These are phyloP conservation scores for Fusarium chuoi DNA, from an alignment of 2,329 filamentous ascomycete species.

Conservation along the genomic window DNA sequence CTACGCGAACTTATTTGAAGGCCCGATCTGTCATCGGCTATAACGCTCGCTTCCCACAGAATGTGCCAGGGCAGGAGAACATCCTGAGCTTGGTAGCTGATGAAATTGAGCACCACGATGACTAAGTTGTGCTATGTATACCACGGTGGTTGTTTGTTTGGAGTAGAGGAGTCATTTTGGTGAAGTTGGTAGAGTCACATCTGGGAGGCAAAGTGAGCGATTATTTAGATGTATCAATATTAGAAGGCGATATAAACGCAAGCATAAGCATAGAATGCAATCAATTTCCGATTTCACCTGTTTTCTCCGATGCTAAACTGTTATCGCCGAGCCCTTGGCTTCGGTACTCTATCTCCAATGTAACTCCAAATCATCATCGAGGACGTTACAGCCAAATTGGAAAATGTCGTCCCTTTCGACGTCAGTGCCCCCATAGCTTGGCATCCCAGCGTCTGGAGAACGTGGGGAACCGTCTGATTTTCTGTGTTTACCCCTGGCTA, in stretches of 20 bases:
- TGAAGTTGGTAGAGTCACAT: neutral
- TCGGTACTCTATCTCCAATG: constrained; percentile 1
- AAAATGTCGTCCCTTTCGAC: neutral
- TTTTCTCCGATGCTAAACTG: neutral
- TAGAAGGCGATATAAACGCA: neutral
- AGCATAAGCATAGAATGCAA: neutral
- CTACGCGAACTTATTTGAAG: constrained; percentile 59
- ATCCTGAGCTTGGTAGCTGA: constrained; percentile 14
- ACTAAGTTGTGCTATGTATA: neutral
- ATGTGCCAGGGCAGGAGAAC: constrained; percentile 55
- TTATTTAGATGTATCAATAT: neutral
- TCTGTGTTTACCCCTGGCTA: neutral
- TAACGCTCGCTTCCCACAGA: constrained; percentile 66
- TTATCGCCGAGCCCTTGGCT: neutral
- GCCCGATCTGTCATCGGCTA: constrained; percentile 65
- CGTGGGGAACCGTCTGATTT: constrained; percentile 23
- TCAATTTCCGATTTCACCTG: neutral
- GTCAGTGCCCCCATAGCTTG: constrained; percentile 23
- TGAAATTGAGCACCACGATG: neutral
- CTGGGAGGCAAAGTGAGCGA: constrained; percentile 1
- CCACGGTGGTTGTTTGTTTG: neutral
- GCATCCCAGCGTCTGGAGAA: constrained; percentile 13
- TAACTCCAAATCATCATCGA: neutral
- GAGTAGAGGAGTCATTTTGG: neutral
- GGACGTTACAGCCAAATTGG: neutral